These are phyloP conservation scores for Turnera subulata DNA, from an alignment of 345 rosid species.

Conservation along the genomic window DNA sequence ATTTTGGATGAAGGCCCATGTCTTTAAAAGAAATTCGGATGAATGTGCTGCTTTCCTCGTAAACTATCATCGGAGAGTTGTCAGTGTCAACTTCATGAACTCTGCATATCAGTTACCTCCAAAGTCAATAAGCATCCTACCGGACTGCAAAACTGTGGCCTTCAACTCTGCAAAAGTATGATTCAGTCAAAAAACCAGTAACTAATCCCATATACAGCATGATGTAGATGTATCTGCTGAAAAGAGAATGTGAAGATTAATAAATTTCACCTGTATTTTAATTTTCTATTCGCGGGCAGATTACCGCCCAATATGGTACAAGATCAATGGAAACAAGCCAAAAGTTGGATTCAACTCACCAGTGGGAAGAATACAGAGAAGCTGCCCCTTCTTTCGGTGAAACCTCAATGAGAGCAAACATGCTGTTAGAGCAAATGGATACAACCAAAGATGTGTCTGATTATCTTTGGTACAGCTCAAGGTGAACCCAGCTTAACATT, in stretches of 20 bases:
- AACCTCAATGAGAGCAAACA: constrained; percentile 41
- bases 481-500: constrained; percentile 23
- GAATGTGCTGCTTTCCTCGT: constrained; percentile 58
- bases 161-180: constrained; percentile 63
- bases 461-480: constrained; percentile 66
- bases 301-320: constrained; percentile 38
- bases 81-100: constrained; percentile 36
- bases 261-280: not conserved
- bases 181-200: not conserved
- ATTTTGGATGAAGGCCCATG: constrained; percentile 40
- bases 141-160: constrained; percentile 57
- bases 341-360: constrained; percentile 33
- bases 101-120: constrained; percentile 43
- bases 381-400: constrained; percentile 36
- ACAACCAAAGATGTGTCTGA: constrained; percentile 62
- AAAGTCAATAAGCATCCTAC: constrained; percentile 52
- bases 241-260: not conserved
- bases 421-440: constrained; percentile 53
- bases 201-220: not conserved
- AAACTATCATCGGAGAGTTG: constrained; percentile 36
- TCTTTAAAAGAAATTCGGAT: constrained; percentile 34
- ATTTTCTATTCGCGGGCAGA: constrained; percentile 26
- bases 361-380: constrained; percentile 55
- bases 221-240: not conserved
- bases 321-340: constrained; percentile 37